Conservation (phyloP, 352 stramenopile species). For the Pythium scleroteichum region DNA sequence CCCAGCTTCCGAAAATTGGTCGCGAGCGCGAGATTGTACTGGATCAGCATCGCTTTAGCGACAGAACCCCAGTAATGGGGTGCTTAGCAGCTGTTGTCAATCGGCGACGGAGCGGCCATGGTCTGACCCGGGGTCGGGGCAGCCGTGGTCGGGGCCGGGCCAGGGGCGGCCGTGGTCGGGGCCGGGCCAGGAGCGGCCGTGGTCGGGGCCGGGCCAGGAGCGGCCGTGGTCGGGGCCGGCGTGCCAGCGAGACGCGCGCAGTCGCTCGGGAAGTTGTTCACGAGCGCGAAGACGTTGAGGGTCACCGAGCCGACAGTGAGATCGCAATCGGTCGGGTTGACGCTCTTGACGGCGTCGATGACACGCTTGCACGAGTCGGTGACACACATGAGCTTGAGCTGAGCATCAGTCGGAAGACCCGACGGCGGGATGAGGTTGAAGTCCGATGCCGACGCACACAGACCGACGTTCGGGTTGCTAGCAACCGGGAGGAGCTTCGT, state of each 20-base stretch:
- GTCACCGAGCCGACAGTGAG: conserved; percentile 14
- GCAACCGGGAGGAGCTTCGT: conserved; percentile 10
- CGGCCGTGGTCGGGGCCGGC: background rate
- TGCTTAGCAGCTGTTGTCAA: conserved; percentile 15
- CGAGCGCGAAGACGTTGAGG: conserved; percentile 23
- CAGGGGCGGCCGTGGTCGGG: conserved; percentile 1
- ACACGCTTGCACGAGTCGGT: conserved; percentile 6
- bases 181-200: background rate
- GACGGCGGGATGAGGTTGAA: conserved; percentile 23
- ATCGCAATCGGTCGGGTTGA: conserved; percentile 17
- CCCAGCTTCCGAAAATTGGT: conserved; percentile 2
- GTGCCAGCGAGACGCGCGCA: conserved; percentile 8
- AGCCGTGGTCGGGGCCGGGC: background rate
- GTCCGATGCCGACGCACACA: conserved; percentile 14
- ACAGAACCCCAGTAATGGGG: background rate
- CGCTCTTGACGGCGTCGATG: conserved; percentile 4
- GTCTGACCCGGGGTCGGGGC: conserved; percentile 1
- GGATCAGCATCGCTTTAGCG: background rate
- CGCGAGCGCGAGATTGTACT: conserved; percentile 4
- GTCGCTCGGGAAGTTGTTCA: conserved; percentile 10
- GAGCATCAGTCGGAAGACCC: conserved; percentile 15
- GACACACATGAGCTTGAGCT: conserved; percentile 27
- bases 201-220: background rate
- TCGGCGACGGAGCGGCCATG: background rate
- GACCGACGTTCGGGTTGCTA: background rate